phyloP scores from a whole-genome alignment of 768 basidiomycete genomes.

The Leccinum olivaceopallidum region DNA sequence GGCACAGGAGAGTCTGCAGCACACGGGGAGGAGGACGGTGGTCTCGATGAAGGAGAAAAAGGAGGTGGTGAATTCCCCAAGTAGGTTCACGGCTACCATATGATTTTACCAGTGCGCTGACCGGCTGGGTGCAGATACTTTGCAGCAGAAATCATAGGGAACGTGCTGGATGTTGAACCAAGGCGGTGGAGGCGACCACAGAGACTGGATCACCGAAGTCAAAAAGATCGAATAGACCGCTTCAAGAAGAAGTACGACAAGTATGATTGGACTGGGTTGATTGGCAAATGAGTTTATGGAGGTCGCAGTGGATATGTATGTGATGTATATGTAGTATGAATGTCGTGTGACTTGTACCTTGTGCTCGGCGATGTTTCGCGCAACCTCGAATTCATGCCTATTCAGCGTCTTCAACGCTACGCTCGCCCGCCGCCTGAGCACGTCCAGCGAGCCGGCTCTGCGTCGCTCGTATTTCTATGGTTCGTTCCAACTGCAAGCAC shows the following conservation, averaged over 20 bases:
- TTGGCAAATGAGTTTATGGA: constrained; percentile 39
- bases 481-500: constrained; percentile 13
- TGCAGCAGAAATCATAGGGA: constrained; percentile 93
- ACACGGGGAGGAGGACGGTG: constrained; percentile 62
- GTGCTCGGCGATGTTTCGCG: constrained; percentile 3
- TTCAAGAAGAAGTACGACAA: constrained; percentile 77
- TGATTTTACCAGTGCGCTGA: constrained; percentile 5
- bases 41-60: constrained; percentile 82
- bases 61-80: constrained; percentile 90
- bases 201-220: constrained; percentile 66
- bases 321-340: too few species aligned
- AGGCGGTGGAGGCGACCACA: constrained; percentile 82
- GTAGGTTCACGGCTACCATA: constrained; percentile 41
- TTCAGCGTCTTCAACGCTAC: not conserved
- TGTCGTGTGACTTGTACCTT: not conserved
- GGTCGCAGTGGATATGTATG: too few species aligned
- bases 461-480: constrained; percentile 67
- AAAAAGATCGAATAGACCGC: constrained; percentile 65
- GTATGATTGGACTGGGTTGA: constrained; percentile 81
- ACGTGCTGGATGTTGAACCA: constrained; percentile 84
- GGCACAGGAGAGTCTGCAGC: constrained; percentile 69
- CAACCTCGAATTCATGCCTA: constrained; percentile 2
- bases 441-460: constrained; percentile 23
- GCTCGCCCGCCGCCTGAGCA: constrained; percentile 14
- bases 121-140: constrained; percentile 67